phyloP scores from a whole-genome alignment of 805 yeast species.

The Alloascoidea africana region DNA sequence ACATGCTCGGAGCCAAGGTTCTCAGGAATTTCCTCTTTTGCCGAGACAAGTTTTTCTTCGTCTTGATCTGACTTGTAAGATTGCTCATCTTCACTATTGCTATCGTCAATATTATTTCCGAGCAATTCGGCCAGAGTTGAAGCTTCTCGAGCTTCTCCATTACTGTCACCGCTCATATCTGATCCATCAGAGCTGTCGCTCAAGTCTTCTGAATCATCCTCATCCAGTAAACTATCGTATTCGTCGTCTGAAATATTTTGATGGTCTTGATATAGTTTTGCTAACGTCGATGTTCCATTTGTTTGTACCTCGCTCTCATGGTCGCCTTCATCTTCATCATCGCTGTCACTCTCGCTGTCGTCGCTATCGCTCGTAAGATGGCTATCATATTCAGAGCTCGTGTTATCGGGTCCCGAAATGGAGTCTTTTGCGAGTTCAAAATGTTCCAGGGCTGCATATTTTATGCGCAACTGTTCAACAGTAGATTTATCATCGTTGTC shows the following conservation, averaged over 20 bases:
- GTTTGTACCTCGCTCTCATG: conserved; percentile 15
- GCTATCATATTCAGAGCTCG: no score
- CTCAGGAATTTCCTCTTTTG: conserved; percentile 13
- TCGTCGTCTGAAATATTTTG: not conserved
- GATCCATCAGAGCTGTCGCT: no score
- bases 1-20: conserved; percentile 5
- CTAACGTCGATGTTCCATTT: no score
- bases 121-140: no score
- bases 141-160: no score
- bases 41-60: conserved; percentile 9
- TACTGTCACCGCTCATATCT: no score
- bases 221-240: conserved; percentile 1
- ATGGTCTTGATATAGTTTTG: no score
- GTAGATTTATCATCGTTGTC: conserved; percentile 34
- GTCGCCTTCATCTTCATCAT: conserved; percentile 18
- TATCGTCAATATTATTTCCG: conserved; percentile 9
- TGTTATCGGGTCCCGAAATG: no score
- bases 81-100: conserved; percentile 8
- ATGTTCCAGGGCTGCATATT: conserved; percentile 32
- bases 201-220: not conserved
- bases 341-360: conserved; percentile 15
- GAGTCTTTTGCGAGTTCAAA: conserved; percentile 10
- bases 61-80: conserved; percentile 7
- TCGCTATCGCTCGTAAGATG: conserved; percentile 10
- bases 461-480: conserved; percentile 37